Conservation (phyloP, 371 early-diverging fungal species). For the Dichotomocladium elegans region DNA sequence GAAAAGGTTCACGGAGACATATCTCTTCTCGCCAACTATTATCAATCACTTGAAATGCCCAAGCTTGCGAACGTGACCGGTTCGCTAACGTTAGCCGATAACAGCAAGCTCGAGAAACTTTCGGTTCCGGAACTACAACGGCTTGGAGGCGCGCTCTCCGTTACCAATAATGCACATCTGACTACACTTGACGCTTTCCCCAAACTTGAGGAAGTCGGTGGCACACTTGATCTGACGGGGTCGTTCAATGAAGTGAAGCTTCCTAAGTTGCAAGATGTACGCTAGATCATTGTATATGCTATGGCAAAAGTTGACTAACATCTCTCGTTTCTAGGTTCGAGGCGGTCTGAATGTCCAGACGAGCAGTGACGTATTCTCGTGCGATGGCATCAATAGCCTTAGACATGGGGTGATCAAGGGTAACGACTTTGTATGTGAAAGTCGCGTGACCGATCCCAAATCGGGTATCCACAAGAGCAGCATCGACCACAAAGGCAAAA, state of each 20-base stretch:
- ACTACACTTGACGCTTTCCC: conserved; percentile 37
- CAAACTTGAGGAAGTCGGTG: conserved; percentile 45
- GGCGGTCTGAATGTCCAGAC: conserved; percentile 45
- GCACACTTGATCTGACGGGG: conserved; percentile 50
- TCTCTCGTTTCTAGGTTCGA: conserved; percentile 15
- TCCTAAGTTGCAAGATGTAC: conserved; percentile 38
- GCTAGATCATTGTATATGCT: not conserved
- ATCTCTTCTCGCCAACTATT: conserved; percentile 43
- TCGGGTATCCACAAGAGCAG: conserved; percentile 19
- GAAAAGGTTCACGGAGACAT: conserved; percentile 37
- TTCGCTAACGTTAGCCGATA: conserved; percentile 46
- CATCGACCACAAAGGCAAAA: conserved; percentile 2
- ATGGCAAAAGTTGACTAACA: not conserved
- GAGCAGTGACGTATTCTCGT: conserved; percentile 30
- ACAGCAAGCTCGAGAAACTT: conserved; percentile 35
- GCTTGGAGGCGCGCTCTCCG: conserved; percentile 51
- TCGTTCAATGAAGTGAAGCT: conserved; percentile 41
- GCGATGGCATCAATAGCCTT: conserved; percentile 22
- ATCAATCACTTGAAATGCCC: conserved; percentile 29
- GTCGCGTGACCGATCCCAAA: conserved; percentile 23
- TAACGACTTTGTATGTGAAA: conserved; percentile 25
- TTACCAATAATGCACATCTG: conserved; percentile 44
- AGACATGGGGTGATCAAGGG: conserved; percentile 38
- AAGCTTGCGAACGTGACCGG: conserved; percentile 36
- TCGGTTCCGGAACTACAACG: conserved; percentile 38